Percentiles rank a stretch among this genome's conserved stretches.
Evolutionary conservation across 1,284 basidiomycete species (phyloP).

Genomic region (Irpex sp.): DNA sequence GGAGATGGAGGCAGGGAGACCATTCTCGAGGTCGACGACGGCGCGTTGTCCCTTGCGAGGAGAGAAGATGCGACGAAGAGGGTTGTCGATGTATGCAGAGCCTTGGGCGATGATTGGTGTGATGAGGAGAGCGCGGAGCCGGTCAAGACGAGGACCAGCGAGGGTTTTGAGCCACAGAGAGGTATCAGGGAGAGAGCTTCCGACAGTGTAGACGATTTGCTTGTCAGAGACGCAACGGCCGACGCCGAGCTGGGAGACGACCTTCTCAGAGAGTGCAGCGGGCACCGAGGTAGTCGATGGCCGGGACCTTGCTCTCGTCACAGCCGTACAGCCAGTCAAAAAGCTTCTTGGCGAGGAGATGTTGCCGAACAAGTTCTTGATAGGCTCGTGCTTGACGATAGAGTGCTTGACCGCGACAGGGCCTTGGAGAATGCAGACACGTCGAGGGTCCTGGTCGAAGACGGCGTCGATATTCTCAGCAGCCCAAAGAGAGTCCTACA

Average conservation of each 20-base stretch:
- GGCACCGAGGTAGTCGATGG: constrained; percentile 83
- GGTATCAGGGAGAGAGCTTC: constrained; percentile 48
- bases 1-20: constrained; percentile 49
- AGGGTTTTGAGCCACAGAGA: constrained; percentile 82
- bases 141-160: constrained; percentile 76
- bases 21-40: constrained; percentile 46
- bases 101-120: constrained; percentile 85
- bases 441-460: constrained; percentile 96
- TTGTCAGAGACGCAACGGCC: constrained; percentile 39
- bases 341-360: constrained; percentile 80
- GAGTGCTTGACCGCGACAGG: constrained; percentile 92
- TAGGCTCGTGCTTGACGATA: constrained; percentile 86
- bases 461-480: constrained; percentile 98
- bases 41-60: constrained; percentile 80
- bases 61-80: constrained; percentile 80
- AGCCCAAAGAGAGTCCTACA: constrained; percentile 97
- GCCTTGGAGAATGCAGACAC: constrained; percentile 96
- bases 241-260: constrained; percentile 38
- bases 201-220: constrained; percentile 54
- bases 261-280: constrained; percentile 24
- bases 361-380: constrained; percentile 87
- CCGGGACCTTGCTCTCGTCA: constrained; percentile 76
- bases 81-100: constrained; percentile 81
- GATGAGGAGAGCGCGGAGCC: constrained; percentile 84
- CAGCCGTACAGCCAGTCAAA: constrained; percentile 79